A percentile compares a stretch with the other conserved stretches of the same genome.
These are phyloP conservation scores for Globisporangium cederbergense DNA, from an alignment of 352 stramenopile genomes.

Conservation along the genomic window DNA sequence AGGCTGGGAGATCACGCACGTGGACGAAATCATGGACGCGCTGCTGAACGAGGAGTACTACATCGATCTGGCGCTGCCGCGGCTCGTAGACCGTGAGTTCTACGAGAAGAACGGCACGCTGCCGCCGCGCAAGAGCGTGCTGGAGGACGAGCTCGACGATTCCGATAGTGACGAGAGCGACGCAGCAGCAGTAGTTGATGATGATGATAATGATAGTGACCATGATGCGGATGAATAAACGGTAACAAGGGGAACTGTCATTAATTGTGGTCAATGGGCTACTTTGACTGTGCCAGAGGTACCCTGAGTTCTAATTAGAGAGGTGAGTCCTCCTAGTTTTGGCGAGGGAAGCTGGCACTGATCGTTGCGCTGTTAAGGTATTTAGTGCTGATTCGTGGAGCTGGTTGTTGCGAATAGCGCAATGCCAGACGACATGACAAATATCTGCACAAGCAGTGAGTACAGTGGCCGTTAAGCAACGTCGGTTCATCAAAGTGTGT, in stretches of 20 bases:
- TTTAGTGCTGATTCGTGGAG: too few species aligned
- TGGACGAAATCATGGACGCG: conserved; percentile 96
- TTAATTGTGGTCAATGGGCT: too few species aligned
- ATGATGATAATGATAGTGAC: conserved; percentile 14
- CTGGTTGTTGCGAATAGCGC: too few species aligned
- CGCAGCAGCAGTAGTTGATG: conserved; percentile 16
- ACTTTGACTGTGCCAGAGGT: too few species aligned
- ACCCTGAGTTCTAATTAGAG: too few species aligned
- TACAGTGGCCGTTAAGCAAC: too few species aligned
- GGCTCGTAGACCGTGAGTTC: conserved; percentile 82
- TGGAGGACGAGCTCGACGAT: conserved; percentile 74
- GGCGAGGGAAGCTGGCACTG: too few species aligned
- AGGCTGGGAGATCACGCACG: conserved; percentile 91
- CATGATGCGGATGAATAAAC: conserved; percentile 14
- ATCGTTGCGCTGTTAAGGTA: too few species aligned
- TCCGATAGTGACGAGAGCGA: conserved; percentile 21
- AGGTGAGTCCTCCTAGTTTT: too few species aligned
- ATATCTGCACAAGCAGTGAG: too few species aligned
- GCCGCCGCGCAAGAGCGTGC: conserved; percentile 53
- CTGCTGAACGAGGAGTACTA: conserved; percentile 91
- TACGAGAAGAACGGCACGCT: conserved; percentile 80
- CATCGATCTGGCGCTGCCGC: conserved; percentile 92
- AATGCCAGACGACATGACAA: too few species aligned
- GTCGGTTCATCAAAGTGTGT: too few species aligned
- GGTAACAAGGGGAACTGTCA: background rate